Percentiles rank a stretch among this genome's conserved stretches.
Conservation (phyloP, 768 basidiomycete genomes). For the Tylopilus rubrobrunneus region DNA sequence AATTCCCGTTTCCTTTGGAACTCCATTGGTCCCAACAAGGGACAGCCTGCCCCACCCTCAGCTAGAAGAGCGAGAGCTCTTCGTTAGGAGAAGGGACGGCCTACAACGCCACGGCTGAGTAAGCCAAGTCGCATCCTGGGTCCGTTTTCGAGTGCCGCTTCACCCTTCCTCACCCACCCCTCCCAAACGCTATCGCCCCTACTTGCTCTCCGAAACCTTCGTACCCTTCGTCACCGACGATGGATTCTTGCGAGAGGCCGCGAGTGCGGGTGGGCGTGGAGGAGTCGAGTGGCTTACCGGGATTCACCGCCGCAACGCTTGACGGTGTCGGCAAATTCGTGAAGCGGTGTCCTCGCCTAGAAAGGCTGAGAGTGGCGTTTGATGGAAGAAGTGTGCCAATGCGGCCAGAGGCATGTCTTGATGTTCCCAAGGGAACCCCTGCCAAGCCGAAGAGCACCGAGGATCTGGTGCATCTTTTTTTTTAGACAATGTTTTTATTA, state of each 20-base stretch:
- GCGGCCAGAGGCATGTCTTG: neutral
- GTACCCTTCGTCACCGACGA: slow-evolving; percentile 25
- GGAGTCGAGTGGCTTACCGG: slow-evolving; percentile 9
- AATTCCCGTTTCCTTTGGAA: too few relatives aligned
- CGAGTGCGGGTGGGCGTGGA: slow-evolving; percentile 22
- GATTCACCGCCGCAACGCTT: slow-evolving; percentile 17
- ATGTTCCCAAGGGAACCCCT: neutral
- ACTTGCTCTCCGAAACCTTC: slow-evolving; percentile 18
- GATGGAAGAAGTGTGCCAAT: slow-evolving; percentile 17
- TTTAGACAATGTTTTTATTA: too few relatives aligned
- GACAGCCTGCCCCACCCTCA: too few relatives aligned
- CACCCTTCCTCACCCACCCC: slow-evolving; percentile 24
- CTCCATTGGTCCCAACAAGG: too few relatives aligned
- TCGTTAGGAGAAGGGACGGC: too few relatives aligned
- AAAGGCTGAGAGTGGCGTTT: slow-evolving; percentile 21
- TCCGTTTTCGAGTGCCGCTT: slow-evolving; percentile 14
- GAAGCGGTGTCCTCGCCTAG: slow-evolving; percentile 15
- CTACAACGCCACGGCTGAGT: too few relatives aligned
- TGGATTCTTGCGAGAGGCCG: slow-evolving; percentile 23
- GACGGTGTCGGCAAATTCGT: slow-evolving; percentile 21
- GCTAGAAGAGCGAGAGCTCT: too few relatives aligned
- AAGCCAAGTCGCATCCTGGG: slow-evolving; percentile 28
- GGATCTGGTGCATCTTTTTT: too few relatives aligned
- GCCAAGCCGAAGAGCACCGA: neutral
- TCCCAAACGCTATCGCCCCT: slow-evolving; percentile 24